Base-by-base conservation (phyloP, 257 asterid species). In the Capsicum rhomboideum region DNA sequence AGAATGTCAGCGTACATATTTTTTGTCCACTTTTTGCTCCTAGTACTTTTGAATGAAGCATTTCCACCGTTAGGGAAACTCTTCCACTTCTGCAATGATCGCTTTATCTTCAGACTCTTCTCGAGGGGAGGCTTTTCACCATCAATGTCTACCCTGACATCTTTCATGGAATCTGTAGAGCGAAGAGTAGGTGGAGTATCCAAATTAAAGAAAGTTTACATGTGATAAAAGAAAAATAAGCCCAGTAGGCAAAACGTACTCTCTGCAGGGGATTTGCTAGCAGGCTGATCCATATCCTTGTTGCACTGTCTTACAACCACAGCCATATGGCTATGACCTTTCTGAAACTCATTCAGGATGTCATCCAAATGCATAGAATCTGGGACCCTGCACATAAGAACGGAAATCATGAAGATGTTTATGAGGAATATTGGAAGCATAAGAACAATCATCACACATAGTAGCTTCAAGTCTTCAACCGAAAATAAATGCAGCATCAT, bases 271-370 rank as follows among this genome's bases (percentile, higher is more conserved):
- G 79, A 79, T 44, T 88, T 78, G 87, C 49, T 56, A 37, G 87
- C 79, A 86, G 87, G 86, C 64, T 84, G 89, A 58, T 83, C 90
- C 54, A 44, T 53, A 10, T 17, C 86, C 84, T 90, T 92, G 87
- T 85, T 84, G 84, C 88, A 71, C 84, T 86, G 94, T 84, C 95
- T 90, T 78, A 93, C 90, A 34, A 97, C 99, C 81, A 93, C 95
- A 79, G 98, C 97, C 98, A 97, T 97, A 88, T 96, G 99, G 86
- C 99, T 96, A 88, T 93, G 99, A 63, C 99, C 98, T 88, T 96
- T 96, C 87, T 96, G 99, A 88, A 96, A 96, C 88, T 96, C 99
- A 59, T 94, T 96, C 91, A 96, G 88, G 88, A 96, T 94, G 91
- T 96, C 99, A 53, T 94, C 95, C 67, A 96, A 84, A 13, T 98